Base-by-base conservation (phyloP, 306 rosid species). In the Biancaea sappan region DNA sequence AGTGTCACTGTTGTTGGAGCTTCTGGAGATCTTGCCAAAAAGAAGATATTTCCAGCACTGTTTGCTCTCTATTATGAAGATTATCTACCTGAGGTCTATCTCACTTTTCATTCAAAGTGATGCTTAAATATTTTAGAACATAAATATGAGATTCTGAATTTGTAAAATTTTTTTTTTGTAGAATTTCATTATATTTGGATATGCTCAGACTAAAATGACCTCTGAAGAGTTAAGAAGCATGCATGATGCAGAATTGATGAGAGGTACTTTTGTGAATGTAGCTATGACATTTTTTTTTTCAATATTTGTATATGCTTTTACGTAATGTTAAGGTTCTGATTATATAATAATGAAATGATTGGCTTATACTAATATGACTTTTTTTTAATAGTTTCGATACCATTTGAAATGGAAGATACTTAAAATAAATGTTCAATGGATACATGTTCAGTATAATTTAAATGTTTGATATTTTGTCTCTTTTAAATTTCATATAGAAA, bases 31-130 rank as follows among this genome's bases (percentile, higher is more conserved):
- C 97, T 94, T 68, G 98, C 98, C 26, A 94, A 83, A 73, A 91
- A 94, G 91, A 94, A 94, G 87, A 94, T 94, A 32, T 94, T 94
- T 79, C 97, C 98, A 16, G 98, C 98, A 9, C 97, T 94, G 60
- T 94, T 94, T 77, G 98, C 98, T 44, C 96, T 94, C 57, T 94
- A 79, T 60, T 94, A 94, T 58, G 98, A 94, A 76, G 96, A 86
- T 88, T 94, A 84, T 71, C 84, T 91, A 50, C 98, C 97, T 19
- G 79, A 91, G 97, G 97, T 94, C n/a, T n/a, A n/a, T n/a, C 63
- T 43, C 12, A 29, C 65, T 77, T 79, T 79, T 63, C 41, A 46
- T 12, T 44, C 37, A 43, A 11, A 71, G 26, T 21, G 57, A 81
- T 58, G 22, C 61, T 37, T 59, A 44, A 59, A 66, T 56, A 28